Evolutionary conservation across 192 early-diverging fungal genomes (phyloP), one percentile per base, ranked within the genome.

Genomic region (Piromyces sp.): DNA sequence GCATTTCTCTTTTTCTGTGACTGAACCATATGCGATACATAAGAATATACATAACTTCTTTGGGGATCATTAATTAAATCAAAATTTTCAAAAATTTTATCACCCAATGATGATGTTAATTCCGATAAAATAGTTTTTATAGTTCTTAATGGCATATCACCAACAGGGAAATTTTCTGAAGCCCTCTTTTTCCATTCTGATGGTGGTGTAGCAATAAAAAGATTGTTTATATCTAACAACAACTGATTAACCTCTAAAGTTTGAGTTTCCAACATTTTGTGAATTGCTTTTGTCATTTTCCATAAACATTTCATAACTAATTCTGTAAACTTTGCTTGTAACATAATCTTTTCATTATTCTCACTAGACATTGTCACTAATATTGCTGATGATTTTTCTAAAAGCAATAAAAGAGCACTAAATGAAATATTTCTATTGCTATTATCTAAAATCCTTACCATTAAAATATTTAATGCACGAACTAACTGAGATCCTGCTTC

Each of bases 281-380:
- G 89, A 79, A 99, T 87, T 9, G 91, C 85, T 87, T 98, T 98
- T 30, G 96, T 93, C 36, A 97, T 84, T 82, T 97, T 96, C 98
- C 98, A 99, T 78, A 99, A 83, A 81, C 98, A 99, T 85, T 96
- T 96, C 94, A 98, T 96, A 26, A 94, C 91, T 36, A 97, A 85
- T 84, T 98, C 96, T 31, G 92, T 94, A 84, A 93, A 93, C 83
- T 94, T 94, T 30, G 91, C 88, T 83, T 94, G 86, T 26, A 88
- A 84, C 0, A 87, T 84, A 19, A 83, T 36, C 5, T 85, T 79
- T 68, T 79, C 9, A 81, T 85, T 42, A 80, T 78, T 81, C 30
- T 83, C 36, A 22, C 80, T 79, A 30, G 12, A 16, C 30, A 84
- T 80, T 30, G 93, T 86, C 42, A 88, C 15, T 14, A 37, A 81